These are phyloP conservation scores for Cladophialophora yegresii DNA, from an alignment of 2,329 filamentous ascomycete genomes.

Conservation along the genomic window DNA sequence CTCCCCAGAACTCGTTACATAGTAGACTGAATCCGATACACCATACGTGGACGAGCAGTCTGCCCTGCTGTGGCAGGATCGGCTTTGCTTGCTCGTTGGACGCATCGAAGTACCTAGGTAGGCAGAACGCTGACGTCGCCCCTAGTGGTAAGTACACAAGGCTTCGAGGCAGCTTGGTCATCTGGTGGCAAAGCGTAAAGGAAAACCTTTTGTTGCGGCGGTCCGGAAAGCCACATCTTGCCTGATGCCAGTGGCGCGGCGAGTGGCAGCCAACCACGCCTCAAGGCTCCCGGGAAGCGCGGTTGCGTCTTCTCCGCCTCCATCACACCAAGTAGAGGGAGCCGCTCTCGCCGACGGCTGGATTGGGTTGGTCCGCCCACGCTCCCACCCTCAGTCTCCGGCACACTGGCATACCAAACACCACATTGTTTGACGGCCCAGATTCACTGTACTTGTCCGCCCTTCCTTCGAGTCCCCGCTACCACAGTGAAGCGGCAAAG, in stretches of 20 bases:
- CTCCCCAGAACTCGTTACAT: too few relatives aligned
- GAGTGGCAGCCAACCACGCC: neutral
- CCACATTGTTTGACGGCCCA: constrained; percentile 2
- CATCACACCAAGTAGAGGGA: neutral
- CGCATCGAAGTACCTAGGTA: neutral
- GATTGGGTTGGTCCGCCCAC: neutral
- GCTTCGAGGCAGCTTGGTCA: neutral
- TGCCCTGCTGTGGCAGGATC: neutral
- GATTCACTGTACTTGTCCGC: neutral
- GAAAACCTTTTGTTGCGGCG: neutral
- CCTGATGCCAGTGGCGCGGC: neutral
- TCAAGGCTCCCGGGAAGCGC: constrained; percentile 1
- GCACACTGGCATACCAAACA: constrained; percentile 10
- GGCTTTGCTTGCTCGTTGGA: neutral
- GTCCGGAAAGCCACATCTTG: neutral
- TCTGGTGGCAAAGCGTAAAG: neutral
- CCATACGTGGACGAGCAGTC: neutral
- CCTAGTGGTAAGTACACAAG: neutral
- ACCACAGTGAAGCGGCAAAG: neutral
- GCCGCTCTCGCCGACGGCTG: neutral
- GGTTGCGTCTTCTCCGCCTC: neutral
- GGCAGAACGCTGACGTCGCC: neutral
- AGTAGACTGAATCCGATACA: neutral
- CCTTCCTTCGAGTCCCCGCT: neutral
- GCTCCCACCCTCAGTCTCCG: constrained; percentile 1